These are phyloP conservation scores for Glomus cerebriforme DNA, from an alignment of 192 early-diverging fungal species.

Conservation along the genomic window DNA sequence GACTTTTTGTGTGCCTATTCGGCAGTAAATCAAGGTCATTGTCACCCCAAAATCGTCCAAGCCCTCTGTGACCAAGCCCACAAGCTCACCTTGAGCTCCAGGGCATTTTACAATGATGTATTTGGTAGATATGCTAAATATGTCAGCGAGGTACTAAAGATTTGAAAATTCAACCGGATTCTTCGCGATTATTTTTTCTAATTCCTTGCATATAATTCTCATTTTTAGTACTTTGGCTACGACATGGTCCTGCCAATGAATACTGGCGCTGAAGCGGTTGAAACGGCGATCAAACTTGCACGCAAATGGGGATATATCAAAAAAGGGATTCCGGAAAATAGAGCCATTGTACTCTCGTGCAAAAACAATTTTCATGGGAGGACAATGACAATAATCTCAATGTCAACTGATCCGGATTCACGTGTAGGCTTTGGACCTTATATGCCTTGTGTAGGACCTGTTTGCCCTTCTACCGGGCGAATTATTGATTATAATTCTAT, in stretches of 20 bases:
- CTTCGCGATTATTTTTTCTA: too few species aligned
- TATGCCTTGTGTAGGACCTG: conserved; percentile 81
- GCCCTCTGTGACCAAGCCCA: conserved; percentile 90
- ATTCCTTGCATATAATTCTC: neutral
- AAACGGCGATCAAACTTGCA: conserved; percentile 97
- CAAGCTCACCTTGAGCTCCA: conserved; percentile 82
- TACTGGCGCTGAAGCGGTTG: conserved; percentile 98
- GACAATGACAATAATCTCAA: conserved; percentile 89
- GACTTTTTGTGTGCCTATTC: conserved; percentile 88
- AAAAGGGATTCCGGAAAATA: conserved; percentile 81
- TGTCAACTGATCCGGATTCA: conserved; percentile 91
- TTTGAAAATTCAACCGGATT: too few species aligned
- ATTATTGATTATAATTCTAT: conserved; percentile 82
- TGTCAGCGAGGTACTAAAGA: conserved; percentile 66
- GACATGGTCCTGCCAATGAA: conserved; percentile 99
- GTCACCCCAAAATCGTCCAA: conserved; percentile 92
- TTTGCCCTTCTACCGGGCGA: conserved; percentile 71
- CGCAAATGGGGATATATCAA: conserved; percentile 95
- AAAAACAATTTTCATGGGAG: conserved; percentile 96
- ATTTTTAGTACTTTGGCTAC: conserved; percentile 78
- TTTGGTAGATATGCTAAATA: conserved; percentile 92
- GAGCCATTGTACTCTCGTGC: conserved; percentile 83
- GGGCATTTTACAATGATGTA: conserved; percentile 96
- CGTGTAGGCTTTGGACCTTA: conserved; percentile 92
- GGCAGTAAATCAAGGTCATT: conserved; percentile 90